Conservation (phyloP, 179 eudicot genomes). For the Beta lomatogona region DNA sequence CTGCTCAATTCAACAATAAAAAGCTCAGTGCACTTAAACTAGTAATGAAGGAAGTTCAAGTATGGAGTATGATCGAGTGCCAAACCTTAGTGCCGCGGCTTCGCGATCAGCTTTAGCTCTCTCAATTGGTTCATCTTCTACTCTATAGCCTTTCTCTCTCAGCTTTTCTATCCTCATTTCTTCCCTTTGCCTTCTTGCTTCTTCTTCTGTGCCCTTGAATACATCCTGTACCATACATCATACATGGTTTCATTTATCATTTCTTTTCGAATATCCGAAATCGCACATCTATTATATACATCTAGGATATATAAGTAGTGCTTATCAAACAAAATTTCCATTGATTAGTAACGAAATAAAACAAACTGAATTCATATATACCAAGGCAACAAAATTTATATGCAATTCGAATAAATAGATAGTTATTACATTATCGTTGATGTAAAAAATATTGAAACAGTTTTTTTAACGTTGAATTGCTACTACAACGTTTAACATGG, state of each 20-base stretch:
- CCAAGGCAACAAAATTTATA: too few relatives aligned
- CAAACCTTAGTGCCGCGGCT: constrained; percentile 36
- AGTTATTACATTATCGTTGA: background rate
- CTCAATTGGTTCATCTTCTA: constrained; percentile 26
- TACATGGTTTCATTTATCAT: background rate
- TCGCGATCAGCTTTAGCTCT: constrained; percentile 28
- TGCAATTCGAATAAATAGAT: too few relatives aligned
- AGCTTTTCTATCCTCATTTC: constrained; percentile 40
- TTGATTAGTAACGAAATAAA: too few relatives aligned
- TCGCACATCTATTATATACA: background rate
- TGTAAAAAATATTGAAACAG: background rate
- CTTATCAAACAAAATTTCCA: too few relatives aligned
- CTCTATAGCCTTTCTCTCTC: constrained; percentile 29
- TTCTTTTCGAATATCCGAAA: background rate
- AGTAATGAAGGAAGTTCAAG: too few relatives aligned
- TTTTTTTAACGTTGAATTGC: background rate
- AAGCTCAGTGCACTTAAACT: too few relatives aligned
- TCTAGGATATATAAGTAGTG: too few relatives aligned
- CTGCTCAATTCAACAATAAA: constrained; percentile 15
- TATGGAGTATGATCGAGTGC: too few relatives aligned
- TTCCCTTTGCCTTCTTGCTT: constrained; percentile 54
- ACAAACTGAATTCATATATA: too few relatives aligned
- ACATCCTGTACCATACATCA: constrained; percentile 33
- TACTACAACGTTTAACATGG: background rate
- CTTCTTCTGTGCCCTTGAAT: constrained; percentile 41